Evolutionary conservation across 805 yeast species (phyloP).

Genomic region (Brettanomyces nanus): DNA sequence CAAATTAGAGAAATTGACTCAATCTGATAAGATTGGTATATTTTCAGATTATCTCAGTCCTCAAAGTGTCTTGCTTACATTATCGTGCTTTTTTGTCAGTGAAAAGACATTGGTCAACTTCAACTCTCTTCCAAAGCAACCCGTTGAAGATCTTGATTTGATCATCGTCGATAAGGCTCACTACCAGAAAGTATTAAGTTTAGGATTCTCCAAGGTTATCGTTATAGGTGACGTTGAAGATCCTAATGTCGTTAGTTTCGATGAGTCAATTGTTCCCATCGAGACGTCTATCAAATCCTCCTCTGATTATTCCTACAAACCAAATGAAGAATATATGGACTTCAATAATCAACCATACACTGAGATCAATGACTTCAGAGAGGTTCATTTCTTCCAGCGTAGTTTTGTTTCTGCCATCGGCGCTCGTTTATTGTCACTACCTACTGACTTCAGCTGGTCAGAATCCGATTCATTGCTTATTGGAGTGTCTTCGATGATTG

Average conservation of each 20-base stretch:
- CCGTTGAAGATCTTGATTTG: conserved; percentile 31
- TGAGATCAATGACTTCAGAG: conserved; percentile 16
- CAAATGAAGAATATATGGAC: conserved; percentile 15
- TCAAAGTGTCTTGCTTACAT: conserved; percentile 16
- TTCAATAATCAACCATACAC: conserved; percentile 23
- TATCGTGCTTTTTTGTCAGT: conserved; percentile 26
- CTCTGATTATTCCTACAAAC: conserved; percentile 11
- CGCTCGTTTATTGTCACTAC: conserved; percentile 26
- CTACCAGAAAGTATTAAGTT: conserved; percentile 4
- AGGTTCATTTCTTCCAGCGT: conserved; percentile 23
- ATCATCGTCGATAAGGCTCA: conserved; percentile 14
- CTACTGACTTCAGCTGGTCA: conserved; percentile 21
- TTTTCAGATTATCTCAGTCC: conserved; percentile 13
- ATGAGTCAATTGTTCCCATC: not conserved
- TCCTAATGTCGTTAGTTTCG: conserved; percentile 19
- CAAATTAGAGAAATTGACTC: conserved; percentile 21
- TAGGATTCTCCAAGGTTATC: conserved; percentile 21
- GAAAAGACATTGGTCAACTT: conserved; percentile 33
- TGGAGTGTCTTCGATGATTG: conserved; percentile 5
- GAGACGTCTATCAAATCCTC: not conserved
- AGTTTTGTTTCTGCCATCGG: conserved; percentile 29
- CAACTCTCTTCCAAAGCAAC: conserved; percentile 34
- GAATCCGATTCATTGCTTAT: conserved; percentile 19
- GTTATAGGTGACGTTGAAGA: conserved; percentile 16
- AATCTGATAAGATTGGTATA: conserved; percentile 16